These are phyloP conservation scores for Cardamine occulta DNA, from an alignment of 345 rosid species.

Conservation along the genomic window DNA sequence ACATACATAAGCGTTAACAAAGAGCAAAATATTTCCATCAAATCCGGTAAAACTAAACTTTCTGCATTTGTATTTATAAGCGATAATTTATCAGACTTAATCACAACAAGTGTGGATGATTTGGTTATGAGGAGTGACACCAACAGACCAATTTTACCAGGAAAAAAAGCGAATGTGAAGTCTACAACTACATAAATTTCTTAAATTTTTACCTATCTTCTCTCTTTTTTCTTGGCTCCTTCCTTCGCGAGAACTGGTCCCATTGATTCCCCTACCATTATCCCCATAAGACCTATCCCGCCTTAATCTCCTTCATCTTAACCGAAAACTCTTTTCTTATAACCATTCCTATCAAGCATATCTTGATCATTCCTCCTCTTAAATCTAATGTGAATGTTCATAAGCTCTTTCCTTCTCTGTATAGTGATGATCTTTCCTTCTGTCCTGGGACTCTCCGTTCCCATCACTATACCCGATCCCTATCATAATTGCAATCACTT, in stretches of 20 bases:
- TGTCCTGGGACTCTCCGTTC: slow-evolving; percentile 65
- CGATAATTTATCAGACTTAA: neutral
- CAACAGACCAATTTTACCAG: neutral
- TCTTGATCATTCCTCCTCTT: slow-evolving; percentile 52
- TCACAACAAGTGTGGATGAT: neutral
- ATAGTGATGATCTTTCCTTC: slow-evolving; percentile 51
- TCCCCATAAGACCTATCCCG: slow-evolving; percentile 48
- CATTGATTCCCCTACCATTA: slow-evolving; percentile 50
- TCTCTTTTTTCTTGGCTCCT: slow-evolving; percentile 50
- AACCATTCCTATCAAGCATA: slow-evolving; percentile 54
- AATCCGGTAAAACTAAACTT: slow-evolving; percentile 3
- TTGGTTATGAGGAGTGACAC: neutral
- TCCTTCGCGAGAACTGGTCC: slow-evolving; percentile 43
- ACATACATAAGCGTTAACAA: neutral
- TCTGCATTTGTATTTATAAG: neutral
- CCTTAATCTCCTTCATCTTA: slow-evolving; percentile 48
- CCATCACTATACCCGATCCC: slow-evolving; percentile 53
- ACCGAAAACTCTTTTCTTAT: slow-evolving; percentile 46
- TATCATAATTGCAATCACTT: slow-evolving; percentile 55
- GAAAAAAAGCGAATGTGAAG: neutral
- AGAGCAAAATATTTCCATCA: neutral
- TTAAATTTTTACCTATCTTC: slow-evolving; percentile 57
- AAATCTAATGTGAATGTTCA: slow-evolving; percentile 46
- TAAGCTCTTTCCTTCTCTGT: slow-evolving; percentile 55
- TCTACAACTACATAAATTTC: neutral